Percentiles rank a stretch among this genome's conserved stretches.
Evolutionary conservation across 2,329 filamentous ascomycete genomes (phyloP).

Genomic region (Cladophialophora chaetospira): DNA sequence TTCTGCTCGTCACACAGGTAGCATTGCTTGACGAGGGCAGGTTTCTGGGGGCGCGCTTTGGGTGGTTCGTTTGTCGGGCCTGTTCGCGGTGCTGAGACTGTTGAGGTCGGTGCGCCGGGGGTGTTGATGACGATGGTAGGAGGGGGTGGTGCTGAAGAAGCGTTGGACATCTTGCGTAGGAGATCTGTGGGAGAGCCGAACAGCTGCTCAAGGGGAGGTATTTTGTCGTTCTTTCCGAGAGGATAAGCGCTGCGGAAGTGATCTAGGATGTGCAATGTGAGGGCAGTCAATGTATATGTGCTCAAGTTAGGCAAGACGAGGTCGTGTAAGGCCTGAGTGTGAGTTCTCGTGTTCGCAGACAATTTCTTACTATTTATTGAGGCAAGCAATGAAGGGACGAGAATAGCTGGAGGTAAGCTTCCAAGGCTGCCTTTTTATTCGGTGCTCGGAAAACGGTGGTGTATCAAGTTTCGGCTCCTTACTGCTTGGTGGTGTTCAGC

Average conservation of each 20-base stretch:
- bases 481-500: constrained; percentile 5
- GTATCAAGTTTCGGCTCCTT: neutral
- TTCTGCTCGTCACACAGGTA: constrained; percentile 36
- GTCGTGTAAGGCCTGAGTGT: neutral
- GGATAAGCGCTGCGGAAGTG: neutral
- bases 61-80: neutral
- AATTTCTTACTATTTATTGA: constrained; percentile 4
- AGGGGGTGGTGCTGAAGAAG: constrained; percentile 16
- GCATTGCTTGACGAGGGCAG: constrained; percentile 26
- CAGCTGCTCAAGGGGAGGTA: neutral
- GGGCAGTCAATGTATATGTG: too few relatives aligned
- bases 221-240: neutral
- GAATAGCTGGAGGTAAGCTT: constrained; percentile 1
- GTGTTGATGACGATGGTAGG: constrained; percentile 32
- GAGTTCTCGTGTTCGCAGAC: too few relatives aligned
- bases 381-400: neutral
- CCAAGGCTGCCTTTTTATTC: constrained; percentile 10
- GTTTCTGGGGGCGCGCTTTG: constrained; percentile 18
- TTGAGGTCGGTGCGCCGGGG: constrained; percentile 19
- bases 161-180: constrained; percentile 16
- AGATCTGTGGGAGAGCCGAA: constrained; percentile 8
- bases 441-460: constrained; percentile 1
- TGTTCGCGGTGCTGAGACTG: constrained; percentile 13
- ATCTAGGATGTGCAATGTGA: too few relatives aligned
- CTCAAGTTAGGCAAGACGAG: neutral